Base-by-base conservation (phyloP, 164 flowering plant genomes). In the Platanus orientalis region DNA sequence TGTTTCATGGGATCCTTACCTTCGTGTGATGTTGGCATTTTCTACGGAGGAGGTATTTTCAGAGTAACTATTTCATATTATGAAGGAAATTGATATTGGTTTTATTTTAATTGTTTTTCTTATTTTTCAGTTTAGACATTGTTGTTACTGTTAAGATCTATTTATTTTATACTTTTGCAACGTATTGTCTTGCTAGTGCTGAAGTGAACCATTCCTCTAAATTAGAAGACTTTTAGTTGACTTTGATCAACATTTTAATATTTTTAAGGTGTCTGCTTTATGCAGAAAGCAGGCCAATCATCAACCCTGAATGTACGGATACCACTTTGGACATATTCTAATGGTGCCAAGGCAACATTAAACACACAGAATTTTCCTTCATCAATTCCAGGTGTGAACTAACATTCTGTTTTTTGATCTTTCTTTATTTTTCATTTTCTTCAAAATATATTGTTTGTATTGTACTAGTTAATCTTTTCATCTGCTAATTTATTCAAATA, bases 251-350 rank as follows among this genome's bases (percentile, higher is more conserved):
- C n/a, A n/a, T n/a, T n/a, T n/a, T n/a, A n/a, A n/a, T n/a, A n/a
- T n/a, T n/a, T n/a, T n/a, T n/a, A n/a, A 12, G 16, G n/a, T 26
- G 23, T 12, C 54, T 34, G 16, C 44, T 10, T 25, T 34, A 19
- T 59, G 29, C 75, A 82, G 87, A 81, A 62, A n/a, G 61, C 66
- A 50, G 73, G 58, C 51, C 50, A 66, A 34, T 28, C 71, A 62
- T 84, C 93, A 39, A 75, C 76, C 24, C 67, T 94, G 72, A 80
- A 86, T 54, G 54, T 94, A 66, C 79, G 97, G 28, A 74, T 91
- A 64, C 99, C 99, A 25, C 16, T 30, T 42, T 91, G 99, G 99
- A 71, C 95, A 39, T 19, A 68, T 45, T 74, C 78, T 51, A 52
- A 49, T 58, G 92, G 80, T 60, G 77, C 85, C 32, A 71, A 62